A percentile compares a stretch with the other conserved stretches of the same genome.
These are phyloP conservation scores for Verticillium nubilum DNA, from an alignment of 2,329 filamentous ascomycete species.

Conservation along the genomic window DNA sequence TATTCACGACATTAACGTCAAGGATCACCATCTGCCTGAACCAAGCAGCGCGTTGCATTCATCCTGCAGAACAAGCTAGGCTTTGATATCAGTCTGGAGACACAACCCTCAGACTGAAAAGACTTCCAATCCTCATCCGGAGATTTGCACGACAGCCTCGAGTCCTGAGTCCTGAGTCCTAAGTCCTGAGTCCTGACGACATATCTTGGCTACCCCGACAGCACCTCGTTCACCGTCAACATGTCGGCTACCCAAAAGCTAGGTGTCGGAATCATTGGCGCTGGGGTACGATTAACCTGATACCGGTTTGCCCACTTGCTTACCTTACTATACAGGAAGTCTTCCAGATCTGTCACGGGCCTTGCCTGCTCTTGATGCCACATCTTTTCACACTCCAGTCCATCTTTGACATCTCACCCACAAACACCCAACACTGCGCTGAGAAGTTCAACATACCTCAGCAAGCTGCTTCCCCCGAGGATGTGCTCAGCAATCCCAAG, in stretches of 20 bases:
- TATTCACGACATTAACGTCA: too few species aligned
- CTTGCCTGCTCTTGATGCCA: slow-evolving; percentile 7
- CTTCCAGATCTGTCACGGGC: slow-evolving; percentile 14
- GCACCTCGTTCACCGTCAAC: not conserved
- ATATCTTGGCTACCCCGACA: too few species aligned
- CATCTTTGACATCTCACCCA: slow-evolving; percentile 3
- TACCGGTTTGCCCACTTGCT: too few species aligned
- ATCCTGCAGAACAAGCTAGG: too few species aligned
- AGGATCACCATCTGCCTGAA: too few species aligned
- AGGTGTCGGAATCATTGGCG: slow-evolving; percentile 10
- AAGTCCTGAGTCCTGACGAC: too few species aligned
- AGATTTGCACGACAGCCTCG: too few species aligned
- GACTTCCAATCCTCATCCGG: too few species aligned
- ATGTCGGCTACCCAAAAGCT: slow-evolving; percentile 8
- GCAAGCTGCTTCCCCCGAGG: slow-evolving; percentile 23
- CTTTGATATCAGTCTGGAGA: too few species aligned
- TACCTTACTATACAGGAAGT: slow-evolving; percentile 8
- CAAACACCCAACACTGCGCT: slow-evolving; percentile 1
- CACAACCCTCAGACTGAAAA: too few species aligned
- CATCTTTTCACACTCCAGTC: slow-evolving; percentile 2
- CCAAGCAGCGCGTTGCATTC: too few species aligned
- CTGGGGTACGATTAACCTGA: slow-evolving; percentile 7
- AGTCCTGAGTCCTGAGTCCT: too few species aligned
- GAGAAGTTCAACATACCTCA: slow-evolving; percentile 22
- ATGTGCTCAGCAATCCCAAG: slow-evolving; percentile 27